These are phyloP conservation scores for Irpex sp. DNA, from an alignment of 1,284 basidiomycete genomes.

Conservation along the genomic window DNA sequence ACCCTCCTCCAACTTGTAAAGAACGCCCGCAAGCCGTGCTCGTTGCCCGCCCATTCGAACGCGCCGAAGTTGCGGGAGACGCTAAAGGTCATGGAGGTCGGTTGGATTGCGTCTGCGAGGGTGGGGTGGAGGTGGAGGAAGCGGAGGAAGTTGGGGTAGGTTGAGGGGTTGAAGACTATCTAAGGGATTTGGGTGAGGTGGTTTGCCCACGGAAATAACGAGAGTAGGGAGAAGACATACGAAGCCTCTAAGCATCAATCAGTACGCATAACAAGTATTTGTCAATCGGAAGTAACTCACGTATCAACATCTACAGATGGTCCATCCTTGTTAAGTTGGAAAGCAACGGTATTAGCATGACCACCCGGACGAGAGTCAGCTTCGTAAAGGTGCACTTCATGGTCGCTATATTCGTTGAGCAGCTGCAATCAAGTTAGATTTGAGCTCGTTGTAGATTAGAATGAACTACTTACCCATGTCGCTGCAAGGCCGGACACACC, in stretches of 20 bases:
- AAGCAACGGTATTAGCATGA: constrained; percentile 74
- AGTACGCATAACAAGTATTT: neutral
- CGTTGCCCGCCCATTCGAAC: constrained; percentile 76
- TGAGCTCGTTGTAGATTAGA: neutral
- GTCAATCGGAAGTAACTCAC: constrained; percentile 34
- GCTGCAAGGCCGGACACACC: constrained; percentile 76
- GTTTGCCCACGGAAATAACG: too few relatives aligned
- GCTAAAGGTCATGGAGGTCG: constrained; percentile 77
- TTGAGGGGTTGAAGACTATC: constrained; percentile 76
- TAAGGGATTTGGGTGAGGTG: too few relatives aligned
- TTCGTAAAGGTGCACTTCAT: constrained; percentile 80
- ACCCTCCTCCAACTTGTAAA: constrained; percentile 64
- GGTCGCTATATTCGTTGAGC: constrained; percentile 74
- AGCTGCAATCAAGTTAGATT: constrained; percentile 32
- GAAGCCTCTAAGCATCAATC: constrained; percentile 37
- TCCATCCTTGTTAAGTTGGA: constrained; percentile 24
- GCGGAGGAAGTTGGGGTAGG: constrained; percentile 78
- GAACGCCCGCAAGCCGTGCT: constrained; percentile 51
- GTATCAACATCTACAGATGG: constrained; percentile 57
- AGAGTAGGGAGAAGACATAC: constrained; percentile 30
- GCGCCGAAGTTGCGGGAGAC: constrained; percentile 62
- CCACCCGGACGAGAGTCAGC: constrained; percentile 65
- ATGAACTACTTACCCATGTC: constrained; percentile 53
- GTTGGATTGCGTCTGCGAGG: constrained; percentile 41
- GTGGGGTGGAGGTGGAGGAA: constrained; percentile 52